Evolutionary conservation across 2,329 filamentous ascomycete species (phyloP).

Genomic region (Venturia carpophila): DNA sequence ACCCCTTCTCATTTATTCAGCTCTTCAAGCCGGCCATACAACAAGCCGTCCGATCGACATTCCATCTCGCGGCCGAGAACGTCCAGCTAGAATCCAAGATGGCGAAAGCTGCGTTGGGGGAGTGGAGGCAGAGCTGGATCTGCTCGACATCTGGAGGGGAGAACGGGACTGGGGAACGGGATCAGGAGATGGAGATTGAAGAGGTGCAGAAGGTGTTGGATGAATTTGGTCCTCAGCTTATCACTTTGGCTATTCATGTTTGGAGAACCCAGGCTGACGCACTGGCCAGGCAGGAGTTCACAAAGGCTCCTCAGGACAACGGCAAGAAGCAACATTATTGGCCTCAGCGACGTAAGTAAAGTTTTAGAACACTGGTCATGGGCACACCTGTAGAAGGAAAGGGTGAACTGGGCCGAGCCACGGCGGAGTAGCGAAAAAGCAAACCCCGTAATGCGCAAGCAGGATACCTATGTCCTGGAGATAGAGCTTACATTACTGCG

Average conservation of each 20-base stretch:
- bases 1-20: conserved; percentile 21
- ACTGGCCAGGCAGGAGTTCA: background rate
- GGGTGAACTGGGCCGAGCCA: too few relatives aligned
- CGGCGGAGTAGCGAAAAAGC: too few relatives aligned
- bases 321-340: background rate
- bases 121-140: background rate
- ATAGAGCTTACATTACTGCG: too few relatives aligned
- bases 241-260: conserved; percentile 20
- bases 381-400: too few relatives aligned
- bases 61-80: conserved; percentile 24
- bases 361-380: too few relatives aligned
- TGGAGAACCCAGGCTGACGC: conserved; percentile 21
- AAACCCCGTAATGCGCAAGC: too few relatives aligned
- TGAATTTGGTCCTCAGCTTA: conserved; percentile 21
- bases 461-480: too few relatives aligned
- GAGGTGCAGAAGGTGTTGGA: conserved; percentile 12
- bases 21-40: conserved; percentile 22
- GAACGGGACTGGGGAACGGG: background rate
- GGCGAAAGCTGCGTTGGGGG: background rate
- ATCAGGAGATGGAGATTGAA: background rate
- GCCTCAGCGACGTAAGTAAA: too few relatives aligned
- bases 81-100: conserved; percentile 12
- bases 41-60: conserved; percentile 23
- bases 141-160: background rate
- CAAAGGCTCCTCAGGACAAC: background rate